Evolutionary conservation across 75 land plant species (phyloP), one percentile per base, ranked within the genome.

Genomic region (Pinus albicaulis): DNA sequence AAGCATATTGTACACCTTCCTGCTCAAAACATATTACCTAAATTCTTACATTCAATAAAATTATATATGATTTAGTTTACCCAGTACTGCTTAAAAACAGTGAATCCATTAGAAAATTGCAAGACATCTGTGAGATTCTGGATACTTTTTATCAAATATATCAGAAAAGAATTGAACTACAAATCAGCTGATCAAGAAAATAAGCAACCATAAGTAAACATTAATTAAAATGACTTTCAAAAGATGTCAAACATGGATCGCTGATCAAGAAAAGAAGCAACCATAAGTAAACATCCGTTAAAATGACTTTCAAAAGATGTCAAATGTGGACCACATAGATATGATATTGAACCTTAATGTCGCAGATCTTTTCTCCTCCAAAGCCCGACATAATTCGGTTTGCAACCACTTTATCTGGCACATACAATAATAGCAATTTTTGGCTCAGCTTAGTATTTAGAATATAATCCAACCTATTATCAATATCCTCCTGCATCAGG

Each of bases 341-440:
- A 44, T 34, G 74, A 41, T 24, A 16, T 36, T 22, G 57, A 53
- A 93, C 99, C 99, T 97, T 74, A 88, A 82, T 20, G 78, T 72
- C 59, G 99, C 95, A 44, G 88, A 86, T 79, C 94, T 75, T 83
- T 88, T 89, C 57, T 91, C 95, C 78, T 89, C 95, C 69, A 92
- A 82, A 34, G 93, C 77, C 57, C 78, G 87, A 82, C 90, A 92
- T 36, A 97, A 81, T 72, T 97, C 95, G 76, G 79, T 82, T 74
- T 95, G 94, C 84, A 97, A 79, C 95, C 99, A 94, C 44, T 73
- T 74, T 55, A 92, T 93, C 99, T 96, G 83, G 41, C 36, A 70
- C 12, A 31, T 19, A 31, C 15, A 5, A 57, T 57, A 34, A 16
- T 26, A 36, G 24, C 6, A 75, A 31, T 36, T 38, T 66, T 34